Conservation (phyloP, 140 eudicot genomes). For the Bidens hawaiensis region DNA sequence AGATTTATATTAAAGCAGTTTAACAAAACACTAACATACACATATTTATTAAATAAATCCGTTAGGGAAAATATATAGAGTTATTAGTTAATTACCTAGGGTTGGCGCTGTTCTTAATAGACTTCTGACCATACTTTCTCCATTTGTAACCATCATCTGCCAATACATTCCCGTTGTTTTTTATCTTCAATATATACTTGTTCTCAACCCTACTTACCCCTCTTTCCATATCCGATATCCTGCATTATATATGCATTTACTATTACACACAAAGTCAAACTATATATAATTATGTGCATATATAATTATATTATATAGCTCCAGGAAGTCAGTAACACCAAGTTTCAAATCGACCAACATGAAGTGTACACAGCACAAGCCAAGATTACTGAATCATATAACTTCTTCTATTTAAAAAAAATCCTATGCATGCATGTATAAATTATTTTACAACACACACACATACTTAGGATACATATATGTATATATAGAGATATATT, state of each 20-base stretch:
- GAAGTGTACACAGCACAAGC: background rate
- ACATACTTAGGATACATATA: no score
- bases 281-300: no score
- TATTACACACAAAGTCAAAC: no score
- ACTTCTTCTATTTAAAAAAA: background rate
- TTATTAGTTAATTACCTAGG: constrained; percentile 53
- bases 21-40: no score
- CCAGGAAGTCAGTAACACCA: background rate
- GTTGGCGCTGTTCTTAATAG: constrained; percentile 77
- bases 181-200: constrained; percentile 60
- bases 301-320: background rate
- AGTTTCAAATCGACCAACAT: no score
- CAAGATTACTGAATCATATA: background rate
- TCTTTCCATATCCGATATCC: constrained; percentile 51
- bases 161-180: constrained; percentile 51
- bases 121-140: constrained; percentile 88
- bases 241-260: constrained; percentile 12
- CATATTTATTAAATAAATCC: no score
- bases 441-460: background rate
- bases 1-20: background rate
- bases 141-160: constrained; percentile 92
- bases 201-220: constrained; percentile 36
- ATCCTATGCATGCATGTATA: background rate
- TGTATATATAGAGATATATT: no score
- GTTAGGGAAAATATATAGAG: no score